Evolutionary conservation across 352 stramenopile genomes (phyloP).

Genomic region (Phytophthora cryptogea): DNA sequence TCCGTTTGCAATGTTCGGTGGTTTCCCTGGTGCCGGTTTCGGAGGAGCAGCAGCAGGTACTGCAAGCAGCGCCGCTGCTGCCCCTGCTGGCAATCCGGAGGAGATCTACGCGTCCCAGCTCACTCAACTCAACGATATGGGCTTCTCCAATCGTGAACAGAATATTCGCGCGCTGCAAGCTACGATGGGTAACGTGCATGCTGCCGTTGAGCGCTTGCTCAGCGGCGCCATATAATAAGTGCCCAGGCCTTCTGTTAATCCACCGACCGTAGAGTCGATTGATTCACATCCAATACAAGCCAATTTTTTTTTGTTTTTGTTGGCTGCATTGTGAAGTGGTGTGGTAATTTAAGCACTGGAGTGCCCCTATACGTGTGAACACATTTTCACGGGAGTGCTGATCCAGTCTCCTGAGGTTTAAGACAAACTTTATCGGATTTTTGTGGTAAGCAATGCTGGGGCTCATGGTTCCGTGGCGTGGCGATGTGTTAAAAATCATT

Average conservation of each 20-base stretch:
- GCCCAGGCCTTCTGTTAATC: neutral
- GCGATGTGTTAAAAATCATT: no score
- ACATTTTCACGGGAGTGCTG: no score
- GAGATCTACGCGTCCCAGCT: slow-evolving; percentile 89
- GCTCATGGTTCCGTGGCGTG: no score
- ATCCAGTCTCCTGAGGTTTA: no score
- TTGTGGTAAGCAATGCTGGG: no score
- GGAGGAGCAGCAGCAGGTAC: neutral
- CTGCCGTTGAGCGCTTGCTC: slow-evolving; percentile 88
- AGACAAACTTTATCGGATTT: no score
- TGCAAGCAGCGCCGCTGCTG: slow-evolving; percentile 21
- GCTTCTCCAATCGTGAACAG: slow-evolving; percentile 88
- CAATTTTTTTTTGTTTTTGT: no score
- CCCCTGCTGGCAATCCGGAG: slow-evolving; percentile 69
- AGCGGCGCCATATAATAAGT: slow-evolving; percentile 60
- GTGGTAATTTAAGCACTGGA: no score
- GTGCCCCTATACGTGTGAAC: no score
- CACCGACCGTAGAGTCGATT: no score
- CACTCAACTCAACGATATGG: slow-evolving; percentile 91
- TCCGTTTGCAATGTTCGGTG: slow-evolving; percentile 46
- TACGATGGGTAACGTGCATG: slow-evolving; percentile 89
- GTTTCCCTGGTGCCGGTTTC: slow-evolving; percentile 32
- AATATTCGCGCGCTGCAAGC: slow-evolving; percentile 88
- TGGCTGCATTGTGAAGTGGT: no score
- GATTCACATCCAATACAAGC: slow-evolving; percentile 2